A percentile compares a stretch with the other conserved stretches of the same genome.
Evolutionary conservation across 2,329 filamentous ascomycete genomes (phyloP).

Genomic region (Colletotrichum lentis): DNA sequence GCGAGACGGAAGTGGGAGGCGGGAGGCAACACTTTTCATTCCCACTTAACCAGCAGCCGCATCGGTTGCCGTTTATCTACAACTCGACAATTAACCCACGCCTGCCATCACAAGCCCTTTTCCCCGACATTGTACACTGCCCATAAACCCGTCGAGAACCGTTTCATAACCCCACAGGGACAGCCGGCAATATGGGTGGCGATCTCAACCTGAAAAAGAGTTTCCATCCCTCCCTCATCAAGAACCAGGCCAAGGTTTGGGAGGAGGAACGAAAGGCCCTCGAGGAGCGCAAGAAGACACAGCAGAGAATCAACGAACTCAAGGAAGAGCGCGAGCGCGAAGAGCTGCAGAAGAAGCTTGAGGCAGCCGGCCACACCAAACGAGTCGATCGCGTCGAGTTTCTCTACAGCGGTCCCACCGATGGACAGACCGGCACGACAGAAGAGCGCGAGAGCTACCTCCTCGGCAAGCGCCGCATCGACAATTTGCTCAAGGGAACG

Average conservation of each 20-base stretch:
- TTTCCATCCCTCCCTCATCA: constrained; percentile 91
- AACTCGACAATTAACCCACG: neutral
- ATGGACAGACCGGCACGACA: constrained; percentile 75
- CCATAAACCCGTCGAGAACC: neutral
- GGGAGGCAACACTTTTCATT: constrained; percentile 30
- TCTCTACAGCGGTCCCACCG: constrained; percentile 93
- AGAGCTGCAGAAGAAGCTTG: constrained; percentile 88
- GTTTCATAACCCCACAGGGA: neutral
- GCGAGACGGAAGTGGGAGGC: neutral
- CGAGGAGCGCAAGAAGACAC: constrained; percentile 92
- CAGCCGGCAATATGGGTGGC: constrained; percentile 76
- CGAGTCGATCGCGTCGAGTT: constrained; percentile 88
- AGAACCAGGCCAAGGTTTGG: constrained; percentile 91
- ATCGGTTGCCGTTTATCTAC: neutral
- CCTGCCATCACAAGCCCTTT: neutral
- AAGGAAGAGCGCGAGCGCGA: constrained; percentile 93
- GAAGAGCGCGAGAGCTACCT: constrained; percentile 96
- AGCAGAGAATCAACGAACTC: constrained; percentile 89
- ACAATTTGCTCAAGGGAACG: constrained; percentile 79
- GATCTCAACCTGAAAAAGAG: constrained; percentile 95
- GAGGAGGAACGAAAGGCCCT: constrained; percentile 91
- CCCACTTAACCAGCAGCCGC: neutral
- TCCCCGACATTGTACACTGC: neutral
- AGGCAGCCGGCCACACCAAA: constrained; percentile 84
- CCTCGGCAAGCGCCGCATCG: constrained; percentile 90